Conservation (phyloP, 1,284 basidiomycete genomes). For the Trametes sp. region DNA sequence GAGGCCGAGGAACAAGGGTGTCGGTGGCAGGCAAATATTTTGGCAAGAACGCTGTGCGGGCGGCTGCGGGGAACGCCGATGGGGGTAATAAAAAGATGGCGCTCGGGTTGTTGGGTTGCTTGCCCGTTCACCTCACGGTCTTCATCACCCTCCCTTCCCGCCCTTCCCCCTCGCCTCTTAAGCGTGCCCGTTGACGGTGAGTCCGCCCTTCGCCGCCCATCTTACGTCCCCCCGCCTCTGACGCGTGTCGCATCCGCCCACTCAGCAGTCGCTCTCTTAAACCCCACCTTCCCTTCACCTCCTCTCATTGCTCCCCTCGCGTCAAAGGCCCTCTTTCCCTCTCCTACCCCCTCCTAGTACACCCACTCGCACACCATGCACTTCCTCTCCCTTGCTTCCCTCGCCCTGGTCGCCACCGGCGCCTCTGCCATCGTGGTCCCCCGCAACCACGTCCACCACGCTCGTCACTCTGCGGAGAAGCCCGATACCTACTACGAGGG, state of each 20-base stretch:
- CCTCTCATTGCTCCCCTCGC: constrained; percentile 38
- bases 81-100: constrained; percentile 24
- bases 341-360: constrained; percentile 27
- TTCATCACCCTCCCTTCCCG: constrained; percentile 35
- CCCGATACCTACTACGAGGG: constrained; percentile 52
- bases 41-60: constrained; percentile 5
- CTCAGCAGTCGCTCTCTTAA: constrained; percentile 40
- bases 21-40: constrained; percentile 17
- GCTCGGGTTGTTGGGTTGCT: constrained; percentile 27
- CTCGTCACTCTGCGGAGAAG: constrained; percentile 31
- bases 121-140: constrained; percentile 36
- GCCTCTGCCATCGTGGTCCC: constrained; percentile 57
- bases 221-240: constrained; percentile 17
- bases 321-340: constrained; percentile 33
- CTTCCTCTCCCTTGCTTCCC: constrained; percentile 52
- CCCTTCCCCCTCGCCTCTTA: constrained; percentile 35
- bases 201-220: constrained; percentile 22
- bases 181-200: constrained; percentile 42
- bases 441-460: constrained; percentile 39
- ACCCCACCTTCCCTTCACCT: constrained; percentile 34
- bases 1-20: background rate
- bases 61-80: constrained; percentile 25
- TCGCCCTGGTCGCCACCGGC: constrained; percentile 56
- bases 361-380: constrained; percentile 50
- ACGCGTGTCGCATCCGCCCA: constrained; percentile 14